A percentile compares a stretch with the other conserved stretches of the same genome.
Evolutionary conservation across 176 grass and related monocot species (phyloP).

Genomic region (Cymbopogon citratus): DNA sequence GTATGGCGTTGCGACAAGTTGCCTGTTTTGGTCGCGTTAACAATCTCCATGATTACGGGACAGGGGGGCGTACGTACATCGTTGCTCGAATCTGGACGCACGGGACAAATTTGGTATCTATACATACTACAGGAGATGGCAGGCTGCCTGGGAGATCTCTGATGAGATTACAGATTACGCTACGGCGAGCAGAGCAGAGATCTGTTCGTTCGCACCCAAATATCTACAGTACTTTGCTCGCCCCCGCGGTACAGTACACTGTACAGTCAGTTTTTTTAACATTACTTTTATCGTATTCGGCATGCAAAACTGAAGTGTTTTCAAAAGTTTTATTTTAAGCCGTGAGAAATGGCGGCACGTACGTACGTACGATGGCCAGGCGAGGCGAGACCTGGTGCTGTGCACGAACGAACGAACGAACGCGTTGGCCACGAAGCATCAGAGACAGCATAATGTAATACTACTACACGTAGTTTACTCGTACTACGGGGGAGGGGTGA

Average conservation of each 20-base stretch:
- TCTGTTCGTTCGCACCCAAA: too few relatives aligned
- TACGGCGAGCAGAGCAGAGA: too few relatives aligned
- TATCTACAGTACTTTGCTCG: too few relatives aligned
- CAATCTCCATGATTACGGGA: not conserved
- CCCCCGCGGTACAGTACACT: too few relatives aligned
- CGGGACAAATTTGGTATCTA: not conserved
- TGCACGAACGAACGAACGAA: not conserved
- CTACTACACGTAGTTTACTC: too few relatives aligned
- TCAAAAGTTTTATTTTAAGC: not conserved
- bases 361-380: too few relatives aligned
- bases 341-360: not conserved
- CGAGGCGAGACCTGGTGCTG: not conserved
- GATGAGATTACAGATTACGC: too few relatives aligned
- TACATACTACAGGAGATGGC: not conserved
- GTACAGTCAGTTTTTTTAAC: too few relatives aligned
- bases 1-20: conserved; percentile 5
- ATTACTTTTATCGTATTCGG: too few relatives aligned
- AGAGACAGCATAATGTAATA: not conserved
- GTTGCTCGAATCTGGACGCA: conserved; percentile 1
- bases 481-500: not conserved
- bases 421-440: not conserved
- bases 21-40: conserved; percentile 1
- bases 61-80: not conserved
- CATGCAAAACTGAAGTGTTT: not conserved
- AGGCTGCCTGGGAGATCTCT: not conserved